Conservation (phyloP, 306 rosid genomes). For the Pyrus bretschneideri region DNA sequence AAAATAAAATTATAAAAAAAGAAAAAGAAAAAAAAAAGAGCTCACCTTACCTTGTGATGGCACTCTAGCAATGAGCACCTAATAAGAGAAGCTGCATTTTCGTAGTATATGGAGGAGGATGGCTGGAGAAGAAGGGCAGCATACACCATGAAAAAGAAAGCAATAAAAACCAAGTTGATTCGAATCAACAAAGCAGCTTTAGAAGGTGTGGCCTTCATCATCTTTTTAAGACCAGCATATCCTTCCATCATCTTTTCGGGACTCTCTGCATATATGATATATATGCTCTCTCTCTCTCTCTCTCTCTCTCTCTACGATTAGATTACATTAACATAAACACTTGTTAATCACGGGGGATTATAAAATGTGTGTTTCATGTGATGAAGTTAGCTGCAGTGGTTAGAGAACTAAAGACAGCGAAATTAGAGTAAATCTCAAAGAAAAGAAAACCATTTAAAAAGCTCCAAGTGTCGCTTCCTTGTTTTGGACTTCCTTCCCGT, state of each 20-base stretch:
- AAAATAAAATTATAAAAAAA: too few relatives aligned
- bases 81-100: conserved; percentile 63
- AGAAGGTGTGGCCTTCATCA: conserved; percentile 53
- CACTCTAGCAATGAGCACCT: conserved; percentile 73
- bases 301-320: background rate
- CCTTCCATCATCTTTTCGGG: conserved; percentile 36
- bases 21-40: background rate
- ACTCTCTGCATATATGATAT: conserved; percentile 1
- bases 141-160: conserved; percentile 51
- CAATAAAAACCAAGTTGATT: conserved; percentile 62
- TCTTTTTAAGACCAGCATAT: conserved; percentile 36
- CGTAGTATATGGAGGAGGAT: conserved; percentile 52
- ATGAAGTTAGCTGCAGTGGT: conserved; percentile 39
- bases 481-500: conserved; percentile 17
- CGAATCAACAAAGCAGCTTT: conserved; percentile 72
- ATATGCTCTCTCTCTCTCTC: background rate
- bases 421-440: conserved; percentile 38
- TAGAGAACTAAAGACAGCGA: conserved; percentile 29
- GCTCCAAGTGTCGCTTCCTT: conserved; percentile 47
- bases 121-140: conserved; percentile 73
- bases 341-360: conserved; percentile 25
- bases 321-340: conserved; percentile 3
- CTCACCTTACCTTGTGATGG: conserved; percentile 98
- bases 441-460: conserved; percentile 28
- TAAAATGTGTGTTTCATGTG: conserved; percentile 4